Evolutionary conservation across 768 basidiomycete species (phyloP), one percentile per base, ranked within the genome.

Genomic region (Boletus sp.): DNA sequence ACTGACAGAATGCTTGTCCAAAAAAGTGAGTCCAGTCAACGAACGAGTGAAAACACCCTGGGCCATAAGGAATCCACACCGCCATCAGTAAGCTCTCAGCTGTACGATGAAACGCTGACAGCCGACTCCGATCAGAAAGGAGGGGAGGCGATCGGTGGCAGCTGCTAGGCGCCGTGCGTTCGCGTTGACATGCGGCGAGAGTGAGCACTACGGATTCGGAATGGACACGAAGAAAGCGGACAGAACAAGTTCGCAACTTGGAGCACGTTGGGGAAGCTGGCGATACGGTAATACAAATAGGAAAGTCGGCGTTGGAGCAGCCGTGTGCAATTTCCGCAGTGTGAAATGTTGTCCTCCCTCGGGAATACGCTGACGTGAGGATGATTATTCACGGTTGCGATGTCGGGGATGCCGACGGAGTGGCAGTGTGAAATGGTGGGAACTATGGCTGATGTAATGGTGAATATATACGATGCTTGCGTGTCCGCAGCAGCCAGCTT

Each of bases 401-500:
- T 33, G 64, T 58, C 64, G 64, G 44, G 44, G 18, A 24, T 17
- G 39, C 68, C 63, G 67, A 59, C 63, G 48, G 55, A 45, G 37
- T 47, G 64, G 70, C 70, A 50, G 72, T 70, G 69, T 63, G 61
- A 51, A n/a, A 49, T 11, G 52, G 67, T 73, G 71, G 60, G 71
- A 71, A 67, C 57, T 7, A 24, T 10, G 14, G 66, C 67, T 73
- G 71, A 72, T 72, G 60, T 71, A 69, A 73, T 54, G 44, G 58
- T 70, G 61, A 63, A 64, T 73, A 72, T 72, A 74, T 74, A 69
- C 67, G 51, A 37, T 52, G 59, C 58, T 58, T 65, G 67, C 71
- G 71, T 72, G 72, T 69, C 71, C 71, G 71, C 71, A 72, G 71
- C 62, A 71, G 10, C 44, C 45, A 52, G 28, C 50, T 56, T 39